Evolutionary conservation across 2,329 filamentous ascomycete species (phyloP).

Genomic region (Cladophialophora psammophila): DNA sequence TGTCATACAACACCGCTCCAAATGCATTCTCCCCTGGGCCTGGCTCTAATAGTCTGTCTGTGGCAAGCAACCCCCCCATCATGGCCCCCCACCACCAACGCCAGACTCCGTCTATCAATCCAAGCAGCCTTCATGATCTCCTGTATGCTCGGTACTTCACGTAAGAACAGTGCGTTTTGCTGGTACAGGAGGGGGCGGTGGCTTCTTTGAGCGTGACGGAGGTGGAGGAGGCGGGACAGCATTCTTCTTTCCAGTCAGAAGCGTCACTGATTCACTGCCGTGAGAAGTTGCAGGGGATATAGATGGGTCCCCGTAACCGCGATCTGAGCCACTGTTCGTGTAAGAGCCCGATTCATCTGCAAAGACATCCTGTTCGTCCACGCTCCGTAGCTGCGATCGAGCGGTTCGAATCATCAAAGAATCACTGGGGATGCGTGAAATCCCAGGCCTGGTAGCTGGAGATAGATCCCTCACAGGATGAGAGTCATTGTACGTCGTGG

Average conservation of each 20-base stretch:
- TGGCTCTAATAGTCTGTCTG: not conserved
- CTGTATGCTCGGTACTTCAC: conserved; percentile 12
- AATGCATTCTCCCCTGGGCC: not conserved
- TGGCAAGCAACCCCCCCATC: not conserved
- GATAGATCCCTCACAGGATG: conserved; percentile 61
- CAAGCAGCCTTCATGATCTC: not conserved
- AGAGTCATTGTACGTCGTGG: conserved; percentile 66
- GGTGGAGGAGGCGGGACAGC: conserved; percentile 67
- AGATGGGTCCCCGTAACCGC: conserved; percentile 57
- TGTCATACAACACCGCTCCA: not conserved
- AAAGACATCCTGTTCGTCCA: conserved; percentile 55
- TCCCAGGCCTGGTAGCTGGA: conserved; percentile 51
- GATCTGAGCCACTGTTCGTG: conserved; percentile 57
- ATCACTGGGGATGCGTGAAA: conserved; percentile 64
- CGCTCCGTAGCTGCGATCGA: conserved; percentile 56
- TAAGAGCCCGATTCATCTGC: conserved; percentile 61
- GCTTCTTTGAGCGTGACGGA: conserved; percentile 69
- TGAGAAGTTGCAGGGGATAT: conserved; percentile 63
- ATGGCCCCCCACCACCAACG: not conserved
- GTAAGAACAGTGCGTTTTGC: conserved; percentile 60
- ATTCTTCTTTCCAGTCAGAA: conserved; percentile 55
- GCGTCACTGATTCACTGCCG: conserved; percentile 58
- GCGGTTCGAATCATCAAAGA: conserved; percentile 57
- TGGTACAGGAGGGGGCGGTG: conserved; percentile 68
- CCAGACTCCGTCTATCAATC: conserved; percentile 12